Evolutionary conservation across 2,329 filamentous ascomycete genomes (phyloP).

Genomic region (Alternaria rosae): DNA sequence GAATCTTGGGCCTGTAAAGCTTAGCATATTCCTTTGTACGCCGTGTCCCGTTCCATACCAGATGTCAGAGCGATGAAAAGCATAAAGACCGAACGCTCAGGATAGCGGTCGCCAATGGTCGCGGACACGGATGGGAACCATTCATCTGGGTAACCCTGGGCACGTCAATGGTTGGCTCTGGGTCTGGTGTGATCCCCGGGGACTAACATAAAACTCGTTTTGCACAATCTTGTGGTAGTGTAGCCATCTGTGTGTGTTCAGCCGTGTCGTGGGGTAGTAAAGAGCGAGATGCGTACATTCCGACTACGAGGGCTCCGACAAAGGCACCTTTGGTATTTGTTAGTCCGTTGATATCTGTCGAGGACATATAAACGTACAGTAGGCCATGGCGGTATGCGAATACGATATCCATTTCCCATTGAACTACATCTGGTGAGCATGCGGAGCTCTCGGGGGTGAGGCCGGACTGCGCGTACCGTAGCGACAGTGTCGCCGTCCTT

Average conservation of each 20-base stretch:
- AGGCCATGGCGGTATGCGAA: constrained; percentile 83
- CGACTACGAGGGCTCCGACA: constrained; percentile 82
- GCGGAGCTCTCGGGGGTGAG: constrained; percentile 29
- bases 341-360: constrained; percentile 10
- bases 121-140: constrained; percentile 97
- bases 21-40: constrained; percentile 14
- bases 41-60: constrained; percentile 57
- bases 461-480: constrained; percentile 55
- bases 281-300: constrained; percentile 53
- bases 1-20: constrained; percentile 80
- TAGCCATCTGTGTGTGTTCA: constrained; percentile 62
- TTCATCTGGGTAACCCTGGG: constrained; percentile 72
- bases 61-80: constrained; percentile 97
- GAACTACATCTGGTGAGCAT: constrained; percentile 59
- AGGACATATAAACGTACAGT: constrained; percentile 60
- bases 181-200: no score
- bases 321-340: constrained; percentile 71
- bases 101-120: constrained; percentile 96
- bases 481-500: constrained; percentile 70
- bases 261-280: constrained; percentile 17
- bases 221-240: constrained; percentile 98
- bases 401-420: constrained; percentile 92
- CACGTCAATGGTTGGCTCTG: constrained; percentile 19
- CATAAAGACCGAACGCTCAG: constrained; percentile 96
- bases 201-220: constrained; percentile 82